Evolutionary conservation across 257 asterid species (phyloP), one percentile per base, ranked within the genome.

Genomic region (Capsicum rhomboideum): DNA sequence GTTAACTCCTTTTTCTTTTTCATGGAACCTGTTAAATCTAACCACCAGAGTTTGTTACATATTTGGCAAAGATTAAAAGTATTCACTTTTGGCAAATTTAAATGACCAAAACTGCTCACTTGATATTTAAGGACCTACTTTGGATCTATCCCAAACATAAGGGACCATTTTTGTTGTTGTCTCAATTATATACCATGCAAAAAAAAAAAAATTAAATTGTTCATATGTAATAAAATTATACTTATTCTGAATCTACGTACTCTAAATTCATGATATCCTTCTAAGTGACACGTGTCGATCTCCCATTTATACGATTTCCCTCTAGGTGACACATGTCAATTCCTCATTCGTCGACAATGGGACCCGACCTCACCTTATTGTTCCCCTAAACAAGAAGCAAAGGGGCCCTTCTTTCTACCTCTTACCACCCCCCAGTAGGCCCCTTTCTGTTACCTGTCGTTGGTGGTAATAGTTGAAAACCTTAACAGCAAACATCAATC

Each of bases 401-500:
- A 21, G 61, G 75, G 81, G 26, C 61, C 81, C 61, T 64, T 64
- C 42, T 4, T 64, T 82, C 64, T 34, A 42, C 44, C 68, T 28
- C 17, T n/a, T 21, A 82, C 17, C 6, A 31, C 26, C 63, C 26
- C 63, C 18, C 53, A 28, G 54, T 42, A 5, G 69, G 80, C 79
- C 55, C 46, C 59, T 18, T 61, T 79, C 78, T 55, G 86, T 63
- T 78, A 59, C 71, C 55, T 66, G 86, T 84, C 81, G 42, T 85
- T 64, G 88, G 85, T 78, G 31, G 42, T 78, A 69, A 29, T 79
- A 75, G 80, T 88, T 72, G 78, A 75, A n/a, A 86, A 86, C 63
- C 78, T 78, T 53, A 88, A 77, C 91, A 85, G 67, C 87, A 85
- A 85, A 81, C 88, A 82, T 77, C 40, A 34, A 34, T 34, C 40